Base-by-base conservation (phyloP, 352 stramenopile species). In the Globisporangium takayamanum region DNA sequence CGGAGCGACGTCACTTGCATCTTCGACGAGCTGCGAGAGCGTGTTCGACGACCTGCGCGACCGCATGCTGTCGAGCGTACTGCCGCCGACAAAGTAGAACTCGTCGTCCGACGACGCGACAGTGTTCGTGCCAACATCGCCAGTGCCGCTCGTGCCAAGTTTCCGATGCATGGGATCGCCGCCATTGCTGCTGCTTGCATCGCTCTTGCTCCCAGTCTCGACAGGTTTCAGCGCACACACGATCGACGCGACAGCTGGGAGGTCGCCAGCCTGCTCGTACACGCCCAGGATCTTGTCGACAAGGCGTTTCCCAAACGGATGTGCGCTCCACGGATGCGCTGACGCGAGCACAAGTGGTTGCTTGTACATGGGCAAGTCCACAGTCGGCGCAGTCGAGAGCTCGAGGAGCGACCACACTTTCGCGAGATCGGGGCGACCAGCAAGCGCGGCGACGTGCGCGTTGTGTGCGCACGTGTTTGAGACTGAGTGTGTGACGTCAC, bases 401-500 rank as follows among this genome's bases (percentile, higher is more conserved):
- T 89, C 78, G 5, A 95, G 57, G 4, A 95, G 51, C 16, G 80
- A 88, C 85, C 85, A 95, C 53, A 93, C 79, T 55, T 92, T 78
- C 22, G 86, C 68, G n/a, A 93, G 70, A 56, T 95, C 85, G 0
- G 68, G 70, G 2, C 84, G 69, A 6, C 83, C 82, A 33, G 79
- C 76, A 8, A 89, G 59, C 5, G 66, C 57, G 1, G 81, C 77
- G 39, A 84, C 72, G 11, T 53, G 69, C 10, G 81, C 66, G 64
- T 92, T 91, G 64, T 85, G 69, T 5, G 73, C 77, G 52, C 81
- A 92, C 5, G 72, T 80, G 14, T 78, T 60, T 0, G 70, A 78
- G 3, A 83, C 57, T 4, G 59, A 65, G 44, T 65, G 51, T 33
- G 28, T 64, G 45, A 20, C 30, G 6, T 20, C 45, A 20, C 47